Evolutionary conservation across 805 yeast genomes (phyloP).

Genomic region (Spathaspora gorwiae): DNA sequence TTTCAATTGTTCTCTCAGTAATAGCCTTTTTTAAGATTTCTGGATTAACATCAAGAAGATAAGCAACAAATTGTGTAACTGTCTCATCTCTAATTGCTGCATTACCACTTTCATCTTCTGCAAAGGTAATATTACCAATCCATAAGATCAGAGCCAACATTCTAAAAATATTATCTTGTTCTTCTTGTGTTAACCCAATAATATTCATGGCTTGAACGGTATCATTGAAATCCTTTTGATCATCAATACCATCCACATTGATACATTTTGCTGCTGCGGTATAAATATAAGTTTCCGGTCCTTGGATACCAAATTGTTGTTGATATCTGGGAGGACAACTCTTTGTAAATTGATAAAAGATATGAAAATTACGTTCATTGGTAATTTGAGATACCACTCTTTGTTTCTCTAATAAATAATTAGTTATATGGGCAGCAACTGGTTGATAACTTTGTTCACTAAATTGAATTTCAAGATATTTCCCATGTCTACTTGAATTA

Average conservation of each 20-base stretch:
- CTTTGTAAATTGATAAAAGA: constrained; percentile 92
- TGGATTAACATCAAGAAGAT: constrained; percentile 76
- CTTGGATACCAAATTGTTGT: constrained; percentile 82
- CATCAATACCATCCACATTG: constrained; percentile 82
- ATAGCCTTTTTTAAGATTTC: constrained; percentile 62
- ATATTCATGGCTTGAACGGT: constrained; percentile 82
- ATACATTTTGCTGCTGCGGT: constrained; percentile 86
- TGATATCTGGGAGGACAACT: constrained; percentile 83
- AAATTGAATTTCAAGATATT: constrained; percentile 87
- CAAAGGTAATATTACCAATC: constrained; percentile 89
- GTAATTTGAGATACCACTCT: constrained; percentile 94
- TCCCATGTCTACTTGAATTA: constrained; percentile 89
- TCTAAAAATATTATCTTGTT: constrained; percentile 88
- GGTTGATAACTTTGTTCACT: constrained; percentile 74
- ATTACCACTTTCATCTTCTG: constrained; percentile 83
- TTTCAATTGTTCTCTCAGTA: constrained; percentile 80
- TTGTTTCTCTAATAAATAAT: constrained; percentile 89
- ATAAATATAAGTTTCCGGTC: constrained; percentile 88
- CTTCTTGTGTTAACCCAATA: constrained; percentile 76
- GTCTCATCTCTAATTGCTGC: constrained; percentile 77
- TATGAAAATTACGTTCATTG: constrained; percentile 94
- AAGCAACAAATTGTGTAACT: constrained; percentile 94
- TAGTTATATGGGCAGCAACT: constrained; percentile 91
- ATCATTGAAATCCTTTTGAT: constrained; percentile 69
- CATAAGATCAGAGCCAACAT: constrained; percentile 81